These are phyloP conservation scores for Apiospora sp. DNA, from an alignment of 2,329 filamentous ascomycete genomes.

Conservation along the genomic window DNA sequence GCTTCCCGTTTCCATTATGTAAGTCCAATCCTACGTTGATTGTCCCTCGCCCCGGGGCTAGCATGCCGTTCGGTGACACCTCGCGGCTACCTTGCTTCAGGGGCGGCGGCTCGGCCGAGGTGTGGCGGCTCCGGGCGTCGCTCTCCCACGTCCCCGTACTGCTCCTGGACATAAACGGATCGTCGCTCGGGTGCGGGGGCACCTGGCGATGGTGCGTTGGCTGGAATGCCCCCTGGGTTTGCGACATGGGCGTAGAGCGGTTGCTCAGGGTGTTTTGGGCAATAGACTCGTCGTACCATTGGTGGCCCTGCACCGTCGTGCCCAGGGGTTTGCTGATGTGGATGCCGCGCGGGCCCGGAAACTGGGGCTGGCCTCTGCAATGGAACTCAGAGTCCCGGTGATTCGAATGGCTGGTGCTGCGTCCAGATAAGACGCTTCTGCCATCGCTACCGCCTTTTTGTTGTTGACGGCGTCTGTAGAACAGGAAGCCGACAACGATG, in stretches of 20 bases:
- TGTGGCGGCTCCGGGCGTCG: conserved; percentile 1
- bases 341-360: background rate
- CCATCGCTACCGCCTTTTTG: background rate
- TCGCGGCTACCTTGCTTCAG: conserved; percentile 3
- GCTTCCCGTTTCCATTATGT: background rate
- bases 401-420: background rate
- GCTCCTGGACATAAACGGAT: background rate
- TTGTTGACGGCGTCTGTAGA: conserved; percentile 9
- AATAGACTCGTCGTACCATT: conserved; percentile 2
- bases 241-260: conserved; percentile 3
- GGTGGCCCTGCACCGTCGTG: conserved; percentile 7
- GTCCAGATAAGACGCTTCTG: background rate
- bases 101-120: conserved; percentile 10
- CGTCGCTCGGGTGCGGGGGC: background rate
- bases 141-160: conserved; percentile 3
- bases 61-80: background rate
- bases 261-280: conserved; percentile 13
- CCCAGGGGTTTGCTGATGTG: conserved; percentile 21
- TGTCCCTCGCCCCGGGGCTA: background rate
- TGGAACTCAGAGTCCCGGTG: background rate
- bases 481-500: conserved; percentile 1
- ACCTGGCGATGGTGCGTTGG: background rate
- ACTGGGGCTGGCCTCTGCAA: conserved; percentile 10
- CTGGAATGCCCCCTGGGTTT: background rate
- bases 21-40: conserved; percentile 16